These are phyloP conservation scores for Leccinum olivaceopallidum DNA, from an alignment of 768 basidiomycete species.

Conservation along the genomic window DNA sequence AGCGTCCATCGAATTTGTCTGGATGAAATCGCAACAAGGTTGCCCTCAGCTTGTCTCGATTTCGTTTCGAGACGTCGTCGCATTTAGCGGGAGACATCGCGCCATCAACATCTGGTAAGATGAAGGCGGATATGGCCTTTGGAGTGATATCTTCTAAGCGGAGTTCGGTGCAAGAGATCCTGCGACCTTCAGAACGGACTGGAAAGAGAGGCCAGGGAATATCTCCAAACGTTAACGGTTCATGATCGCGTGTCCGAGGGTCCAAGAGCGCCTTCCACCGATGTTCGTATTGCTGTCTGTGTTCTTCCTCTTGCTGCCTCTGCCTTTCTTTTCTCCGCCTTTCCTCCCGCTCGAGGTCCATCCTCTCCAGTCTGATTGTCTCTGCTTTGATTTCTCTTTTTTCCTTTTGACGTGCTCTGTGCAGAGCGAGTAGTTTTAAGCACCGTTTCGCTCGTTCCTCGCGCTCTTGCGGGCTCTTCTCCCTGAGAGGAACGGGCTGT, in stretches of 20 bases:
- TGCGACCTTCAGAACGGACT: slow-evolving; percentile 25
- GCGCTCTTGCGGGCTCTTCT: slow-evolving; percentile 65
- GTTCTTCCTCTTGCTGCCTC: slow-evolving; percentile 42
- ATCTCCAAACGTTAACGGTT: slow-evolving; percentile 48
- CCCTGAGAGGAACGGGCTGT: slow-evolving; percentile 40
- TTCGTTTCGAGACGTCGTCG: slow-evolving; percentile 41
- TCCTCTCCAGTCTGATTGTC: slow-evolving; percentile 49
- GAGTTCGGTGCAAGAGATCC: slow-evolving; percentile 11
- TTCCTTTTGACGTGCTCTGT: too few species aligned
- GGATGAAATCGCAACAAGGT: slow-evolving; percentile 75
- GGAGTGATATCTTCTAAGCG: slow-evolving; percentile 53
- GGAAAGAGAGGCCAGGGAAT: slow-evolving; percentile 73
- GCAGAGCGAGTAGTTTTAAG: slow-evolving; percentile 31
- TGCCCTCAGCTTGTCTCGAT: slow-evolving; percentile 65
- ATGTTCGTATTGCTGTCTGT: slow-evolving; percentile 53
- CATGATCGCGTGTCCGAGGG: slow-evolving; percentile 24
- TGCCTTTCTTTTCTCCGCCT: slow-evolving; percentile 50
- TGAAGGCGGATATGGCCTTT: slow-evolving; percentile 57
- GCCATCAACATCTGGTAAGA: slow-evolving; percentile 39
- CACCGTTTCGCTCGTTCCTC: slow-evolving; percentile 57
- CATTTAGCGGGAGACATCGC: slow-evolving; percentile 6
- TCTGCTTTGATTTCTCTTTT: slow-evolving; percentile 43
- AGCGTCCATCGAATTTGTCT: slow-evolving; percentile 80
- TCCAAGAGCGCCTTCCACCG: slow-evolving; percentile 57
- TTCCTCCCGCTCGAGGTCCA: slow-evolving; percentile 52